Percentiles rank a stretch among this genome's conserved stretches.
Evolutionary conservation across 805 yeast genomes (phyloP).

Genomic region (Huiozyma sinensis): DNA sequence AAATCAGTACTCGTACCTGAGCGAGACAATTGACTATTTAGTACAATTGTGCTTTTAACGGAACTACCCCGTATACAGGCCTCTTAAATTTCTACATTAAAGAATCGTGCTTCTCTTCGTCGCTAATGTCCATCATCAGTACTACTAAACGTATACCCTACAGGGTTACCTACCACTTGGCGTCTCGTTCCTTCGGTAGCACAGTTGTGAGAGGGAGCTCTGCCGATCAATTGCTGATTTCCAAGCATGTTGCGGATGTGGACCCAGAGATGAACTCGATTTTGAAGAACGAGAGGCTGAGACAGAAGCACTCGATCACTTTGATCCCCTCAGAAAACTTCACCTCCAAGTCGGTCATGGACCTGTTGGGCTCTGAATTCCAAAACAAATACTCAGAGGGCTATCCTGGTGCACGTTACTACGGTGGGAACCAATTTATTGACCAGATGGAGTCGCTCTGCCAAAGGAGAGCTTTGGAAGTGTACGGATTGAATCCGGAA

Average conservation of each 20-base stretch:
- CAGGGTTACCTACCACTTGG: too few species aligned
- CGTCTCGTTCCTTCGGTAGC: too few species aligned
- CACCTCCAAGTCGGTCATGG: conserved; percentile 91
- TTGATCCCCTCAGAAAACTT: conserved; percentile 93
- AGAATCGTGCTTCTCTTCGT: too few species aligned
- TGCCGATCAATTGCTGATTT: conserved; percentile 33
- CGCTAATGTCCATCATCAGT: too few species aligned
- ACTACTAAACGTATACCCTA: too few species aligned
- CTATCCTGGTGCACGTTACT: conserved; percentile 95
- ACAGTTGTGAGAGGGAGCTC: background rate
- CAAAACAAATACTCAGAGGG: conserved; percentile 97
- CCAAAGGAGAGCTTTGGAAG: conserved; percentile 82
- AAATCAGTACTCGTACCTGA: too few species aligned
- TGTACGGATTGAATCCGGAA: conserved; percentile 63
- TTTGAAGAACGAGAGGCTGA: conserved; percentile 60
- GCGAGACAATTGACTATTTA: too few species aligned
- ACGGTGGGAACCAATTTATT: conserved; percentile 94
- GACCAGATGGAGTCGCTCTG: conserved; percentile 85
- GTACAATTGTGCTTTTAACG: too few species aligned
- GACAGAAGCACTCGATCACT: conserved; percentile 88
- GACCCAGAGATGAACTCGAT: conserved; percentile 84
- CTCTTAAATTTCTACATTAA: too few species aligned
- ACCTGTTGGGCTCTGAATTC: conserved; percentile 90
- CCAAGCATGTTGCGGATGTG: conserved; percentile 51
- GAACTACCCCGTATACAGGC: too few species aligned